Conservation (phyloP, 306 rosid genomes). For the Potentilla sterilis region DNA sequence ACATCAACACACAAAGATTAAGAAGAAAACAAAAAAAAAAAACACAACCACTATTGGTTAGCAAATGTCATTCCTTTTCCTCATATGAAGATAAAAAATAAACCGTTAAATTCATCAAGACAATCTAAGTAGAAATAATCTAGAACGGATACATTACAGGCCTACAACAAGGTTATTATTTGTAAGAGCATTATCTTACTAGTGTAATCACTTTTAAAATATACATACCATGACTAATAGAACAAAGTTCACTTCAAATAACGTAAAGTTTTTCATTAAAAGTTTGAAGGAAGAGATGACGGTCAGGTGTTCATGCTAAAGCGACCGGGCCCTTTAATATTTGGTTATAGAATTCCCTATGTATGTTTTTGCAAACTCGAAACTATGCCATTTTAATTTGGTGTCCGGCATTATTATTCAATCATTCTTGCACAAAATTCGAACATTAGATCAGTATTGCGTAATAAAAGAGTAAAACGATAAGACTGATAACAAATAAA, state of each 20-base stretch:
- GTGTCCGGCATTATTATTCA: neutral
- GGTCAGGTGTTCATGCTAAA: neutral
- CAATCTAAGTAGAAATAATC: neutral
- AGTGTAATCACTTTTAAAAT: neutral
- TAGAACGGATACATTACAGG: neutral
- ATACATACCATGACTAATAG: conserved; percentile 1
- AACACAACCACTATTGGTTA: neutral
- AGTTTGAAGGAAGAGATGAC: neutral
- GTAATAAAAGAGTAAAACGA: neutral
- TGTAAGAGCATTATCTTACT: neutral
- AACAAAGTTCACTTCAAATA: neutral
- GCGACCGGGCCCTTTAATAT: neutral
- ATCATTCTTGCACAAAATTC: neutral
- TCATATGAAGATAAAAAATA: neutral
- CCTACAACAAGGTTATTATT: neutral
- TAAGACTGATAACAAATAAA: conserved; percentile 8
- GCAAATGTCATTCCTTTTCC: neutral
- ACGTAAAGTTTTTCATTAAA: neutral
- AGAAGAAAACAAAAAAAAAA: neutral
- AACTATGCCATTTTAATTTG: conserved; percentile 6
- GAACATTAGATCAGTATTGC: conserved; percentile 5
- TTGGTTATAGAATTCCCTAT: neutral
- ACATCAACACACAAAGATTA: neutral
- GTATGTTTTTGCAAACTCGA: neutral
- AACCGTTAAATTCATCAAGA: neutral